These are phyloP conservation scores for Botryotinia narcissicola DNA, from an alignment of 2,329 filamentous ascomycete species.

Conservation along the genomic window DNA sequence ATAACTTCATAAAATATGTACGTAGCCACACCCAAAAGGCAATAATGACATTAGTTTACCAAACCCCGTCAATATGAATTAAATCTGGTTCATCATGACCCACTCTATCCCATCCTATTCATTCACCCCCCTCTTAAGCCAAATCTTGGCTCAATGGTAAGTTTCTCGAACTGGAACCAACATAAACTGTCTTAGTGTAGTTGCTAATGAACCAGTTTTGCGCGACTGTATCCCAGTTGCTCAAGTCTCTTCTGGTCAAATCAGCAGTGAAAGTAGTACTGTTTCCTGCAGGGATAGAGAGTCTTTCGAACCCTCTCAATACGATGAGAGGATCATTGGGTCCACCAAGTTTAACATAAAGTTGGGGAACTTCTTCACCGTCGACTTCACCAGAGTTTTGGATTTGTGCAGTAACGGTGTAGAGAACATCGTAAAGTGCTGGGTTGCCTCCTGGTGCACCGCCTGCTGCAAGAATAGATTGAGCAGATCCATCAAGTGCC, in stretches of 20 bases:
- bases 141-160: slow-evolving; percentile 33
- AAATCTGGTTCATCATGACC: background rate
- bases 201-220: slow-evolving; percentile 73
- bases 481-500: slow-evolving; percentile 45
- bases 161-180: slow-evolving; percentile 37
- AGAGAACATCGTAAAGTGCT: slow-evolving; percentile 53
- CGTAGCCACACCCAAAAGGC: background rate
- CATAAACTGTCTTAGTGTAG: slow-evolving; percentile 37
- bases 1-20: slow-evolving; percentile 10
- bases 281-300: slow-evolving; percentile 69
- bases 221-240: slow-evolving; percentile 75
- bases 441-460: slow-evolving; percentile 55
- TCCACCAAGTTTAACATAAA: slow-evolving; percentile 78
- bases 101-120: background rate
- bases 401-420: slow-evolving; percentile 52
- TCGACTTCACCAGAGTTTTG: slow-evolving; percentile 52
- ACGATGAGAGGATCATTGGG: slow-evolving; percentile 63
- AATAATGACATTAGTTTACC: background rate
- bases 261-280: slow-evolving; percentile 63
- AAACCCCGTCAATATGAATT: slow-evolving; percentile 2
- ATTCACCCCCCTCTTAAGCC: background rate
- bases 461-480: slow-evolving; percentile 48
- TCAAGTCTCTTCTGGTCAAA: slow-evolving; percentile 76
- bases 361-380: slow-evolving; percentile 58
- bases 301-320: slow-evolving; percentile 78